Evolutionary conservation across 768 basidiomycete species (phyloP).

Genomic region (Suillus occidentalis): DNA sequence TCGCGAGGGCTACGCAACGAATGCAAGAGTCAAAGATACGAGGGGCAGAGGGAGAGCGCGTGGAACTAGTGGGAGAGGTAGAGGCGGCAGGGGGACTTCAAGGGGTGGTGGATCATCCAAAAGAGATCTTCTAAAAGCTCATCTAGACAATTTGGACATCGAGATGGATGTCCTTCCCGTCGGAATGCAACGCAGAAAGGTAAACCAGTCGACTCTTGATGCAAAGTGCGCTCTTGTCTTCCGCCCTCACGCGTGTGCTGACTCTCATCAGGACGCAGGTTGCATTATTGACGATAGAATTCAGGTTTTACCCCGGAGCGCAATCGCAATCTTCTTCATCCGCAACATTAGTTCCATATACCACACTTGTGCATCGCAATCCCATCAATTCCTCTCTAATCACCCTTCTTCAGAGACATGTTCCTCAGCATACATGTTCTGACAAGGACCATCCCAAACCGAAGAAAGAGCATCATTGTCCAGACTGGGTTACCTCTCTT

Average conservation of each 20-base stretch:
- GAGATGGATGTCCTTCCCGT: constrained; percentile 73
- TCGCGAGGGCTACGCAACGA: constrained; percentile 52
- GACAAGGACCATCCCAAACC: constrained; percentile 35
- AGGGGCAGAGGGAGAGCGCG: constrained; percentile 25
- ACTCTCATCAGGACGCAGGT: constrained; percentile 56
- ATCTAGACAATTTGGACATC: constrained; percentile 67
- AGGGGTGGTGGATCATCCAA: constrained; percentile 42
- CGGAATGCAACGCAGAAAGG: constrained; percentile 78
- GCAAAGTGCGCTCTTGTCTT: constrained; percentile 55
- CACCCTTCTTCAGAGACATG: constrained; percentile 45
- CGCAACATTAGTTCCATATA: constrained; percentile 41
- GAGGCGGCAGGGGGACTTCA: constrained; percentile 25
- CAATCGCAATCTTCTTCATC: constrained; percentile 41
- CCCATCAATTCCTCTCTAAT: constrained; percentile 48
- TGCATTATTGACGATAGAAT: constrained; percentile 70
- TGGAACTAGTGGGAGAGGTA: constrained; percentile 23
- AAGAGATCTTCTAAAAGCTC: constrained; percentile 64
- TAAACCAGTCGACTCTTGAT: constrained; percentile 86
- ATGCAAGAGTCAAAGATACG: constrained; percentile 17
- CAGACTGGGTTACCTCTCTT: constrained; percentile 58
- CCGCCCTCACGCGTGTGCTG: constrained; percentile 10
- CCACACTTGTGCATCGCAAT: constrained; percentile 67
- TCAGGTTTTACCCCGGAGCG: constrained; percentile 61
- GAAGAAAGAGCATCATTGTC: constrained; percentile 46
- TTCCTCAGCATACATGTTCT: constrained; percentile 25